Evolutionary conservation across 139 green algal genomes (phyloP), one percentile per base, ranked within the genome.

Genomic region (Chlamydomonas asymmetrica): DNA sequence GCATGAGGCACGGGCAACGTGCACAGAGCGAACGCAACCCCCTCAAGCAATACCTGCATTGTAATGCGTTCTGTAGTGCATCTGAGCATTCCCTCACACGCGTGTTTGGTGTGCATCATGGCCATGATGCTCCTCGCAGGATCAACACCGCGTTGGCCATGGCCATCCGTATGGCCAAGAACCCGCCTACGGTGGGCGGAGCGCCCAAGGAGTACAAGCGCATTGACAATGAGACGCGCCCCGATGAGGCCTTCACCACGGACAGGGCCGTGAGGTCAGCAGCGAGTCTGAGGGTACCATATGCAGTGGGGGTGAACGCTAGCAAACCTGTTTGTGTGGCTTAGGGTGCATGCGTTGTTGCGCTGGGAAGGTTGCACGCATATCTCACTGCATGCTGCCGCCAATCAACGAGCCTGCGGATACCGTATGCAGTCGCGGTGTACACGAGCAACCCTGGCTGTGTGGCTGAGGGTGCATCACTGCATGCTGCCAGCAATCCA

Each of bases 221-320:
- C 76, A 80, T 82, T 22, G 71, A 67, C 29, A 80, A 89, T 61
- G 75, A 86, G 34, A 82, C 90, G 61, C 78, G 94, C 6, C 94
- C 94, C 2, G 94, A 97, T 39, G 85, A 98, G 78, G 94, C 94
- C 0, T 98, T 96, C 82, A 91, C 86, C 27, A 98, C 94, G 0
- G 92, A 95, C 39, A 71, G 90, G 10, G 93, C 93, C 20, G 71
- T 79, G 72, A 75, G 80, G 70, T 76, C n/a, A n/a, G n/a, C n/a
- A n/a, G n/a, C n/a, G n/a, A n/a, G n/a, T n/a, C n/a, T n/a, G n/a
- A n/a, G n/a, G n/a, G n/a, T n/a, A n/a, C n/a, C n/a, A n/a, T n/a
- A n/a, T n/a, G n/a, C n/a, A n/a, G n/a, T n/a, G n/a, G n/a, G n/a
- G n/a, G n/a, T n/a, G n/a, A n/a, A n/a, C n/a, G n/a, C n/a, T n/a